Evolutionary conservation across 2,329 filamentous ascomycete species (phyloP).

Genomic region (Trichoderma sp.): DNA sequence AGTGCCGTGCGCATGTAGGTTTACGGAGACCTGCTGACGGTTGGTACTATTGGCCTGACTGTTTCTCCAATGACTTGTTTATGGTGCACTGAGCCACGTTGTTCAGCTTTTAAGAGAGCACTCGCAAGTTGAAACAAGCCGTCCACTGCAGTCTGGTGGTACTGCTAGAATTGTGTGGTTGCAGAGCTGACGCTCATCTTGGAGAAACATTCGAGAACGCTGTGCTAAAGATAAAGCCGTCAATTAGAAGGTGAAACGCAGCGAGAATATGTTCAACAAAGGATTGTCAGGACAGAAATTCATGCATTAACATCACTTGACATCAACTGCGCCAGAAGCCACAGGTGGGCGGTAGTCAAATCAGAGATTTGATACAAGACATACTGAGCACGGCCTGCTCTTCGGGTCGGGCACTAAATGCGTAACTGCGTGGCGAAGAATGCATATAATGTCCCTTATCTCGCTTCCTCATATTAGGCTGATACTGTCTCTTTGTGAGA

Average conservation of each 20-base stretch:
- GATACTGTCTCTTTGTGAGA: not conserved
- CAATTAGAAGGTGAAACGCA: too few relatives aligned
- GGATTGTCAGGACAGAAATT: not conserved
- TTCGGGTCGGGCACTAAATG: not conserved
- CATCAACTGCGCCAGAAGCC: not conserved
- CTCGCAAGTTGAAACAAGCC: slow-evolving; percentile 11
- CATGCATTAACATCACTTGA: not conserved
- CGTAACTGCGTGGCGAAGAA: not conserved
- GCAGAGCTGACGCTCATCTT: not conserved
- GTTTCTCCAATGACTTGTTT: not conserved
- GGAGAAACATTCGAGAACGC: not conserved
- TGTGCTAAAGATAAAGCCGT: not conserved
- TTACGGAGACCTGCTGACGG: not conserved
- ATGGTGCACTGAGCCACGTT: not conserved
- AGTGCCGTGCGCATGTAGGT: not conserved
- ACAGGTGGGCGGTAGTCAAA: not conserved
- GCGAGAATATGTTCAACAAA: not conserved
- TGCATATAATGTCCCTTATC: not conserved
- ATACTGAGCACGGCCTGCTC: not conserved
- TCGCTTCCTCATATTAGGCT: not conserved
- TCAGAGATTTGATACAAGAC: not conserved
- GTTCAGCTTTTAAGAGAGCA: slow-evolving; percentile 1
- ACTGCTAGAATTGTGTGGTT: not conserved
- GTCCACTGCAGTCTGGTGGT: not conserved
- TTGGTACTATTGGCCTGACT: not conserved